These are phyloP conservation scores for Amylostereum areolatum DNA, from an alignment of 1,284 basidiomycete genomes.

Conservation along the genomic window DNA sequence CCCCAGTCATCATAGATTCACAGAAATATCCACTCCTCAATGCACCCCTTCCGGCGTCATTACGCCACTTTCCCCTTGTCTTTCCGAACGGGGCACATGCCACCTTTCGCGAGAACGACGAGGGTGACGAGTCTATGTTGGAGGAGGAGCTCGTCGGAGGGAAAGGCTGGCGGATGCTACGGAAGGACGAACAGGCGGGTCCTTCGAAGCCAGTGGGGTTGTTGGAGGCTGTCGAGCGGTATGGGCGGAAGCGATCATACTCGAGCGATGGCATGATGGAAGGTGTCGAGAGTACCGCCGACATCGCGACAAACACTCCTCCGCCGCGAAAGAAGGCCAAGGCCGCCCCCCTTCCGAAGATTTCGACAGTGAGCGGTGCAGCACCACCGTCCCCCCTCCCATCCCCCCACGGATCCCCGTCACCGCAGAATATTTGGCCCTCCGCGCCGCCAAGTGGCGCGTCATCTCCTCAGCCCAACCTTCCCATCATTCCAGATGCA, in stretches of 20 bases:
- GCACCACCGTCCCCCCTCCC: conserved; percentile 78
- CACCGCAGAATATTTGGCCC: conserved; percentile 66
- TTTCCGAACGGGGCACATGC: conserved; percentile 75
- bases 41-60: conserved; percentile 60
- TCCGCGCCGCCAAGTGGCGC: conserved; percentile 71
- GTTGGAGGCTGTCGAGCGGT: conserved; percentile 73
- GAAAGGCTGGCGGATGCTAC: conserved; percentile 67
- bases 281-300: conserved; percentile 56
- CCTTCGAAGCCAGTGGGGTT: conserved; percentile 53
- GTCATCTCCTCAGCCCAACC: conserved; percentile 60
- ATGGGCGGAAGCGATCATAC: conserved; percentile 71
- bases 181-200: conserved; percentile 51
- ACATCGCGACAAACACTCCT: conserved; percentile 44
- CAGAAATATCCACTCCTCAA: conserved; percentile 72
- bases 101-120: conserved; percentile 66
- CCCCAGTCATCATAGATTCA: conserved; percentile 65
- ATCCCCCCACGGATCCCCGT: conserved; percentile 76
- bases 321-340: conserved; percentile 74
- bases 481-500: conserved; percentile 71
- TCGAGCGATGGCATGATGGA: conserved; percentile 70
- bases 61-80: conserved; percentile 67
- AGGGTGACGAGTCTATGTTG: conserved; percentile 57
- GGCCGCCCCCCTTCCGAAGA: conserved; percentile 46
- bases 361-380: conserved; percentile 57
- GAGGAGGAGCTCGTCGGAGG: conserved; percentile 65